A percentile compares a stretch with the other conserved stretches of the same genome.
Evolutionary conservation across 495 filamentous ascomycete genomes (phyloP).

Genomic region (Astrocystis sublimbata): DNA sequence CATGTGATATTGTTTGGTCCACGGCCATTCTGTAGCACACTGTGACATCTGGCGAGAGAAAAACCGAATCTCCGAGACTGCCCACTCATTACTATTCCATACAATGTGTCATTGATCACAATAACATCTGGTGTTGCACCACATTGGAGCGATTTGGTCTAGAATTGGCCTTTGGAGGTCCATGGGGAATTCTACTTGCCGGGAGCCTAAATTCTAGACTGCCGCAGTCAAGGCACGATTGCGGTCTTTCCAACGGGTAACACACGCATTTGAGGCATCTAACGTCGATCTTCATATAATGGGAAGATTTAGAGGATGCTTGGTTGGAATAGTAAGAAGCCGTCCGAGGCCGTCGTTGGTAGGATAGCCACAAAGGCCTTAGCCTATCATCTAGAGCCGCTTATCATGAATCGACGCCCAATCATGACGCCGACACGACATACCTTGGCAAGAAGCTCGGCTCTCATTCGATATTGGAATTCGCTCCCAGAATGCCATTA

Average conservation of each 20-base stretch:
- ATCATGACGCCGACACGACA: too few relatives aligned
- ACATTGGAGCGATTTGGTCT: not conserved
- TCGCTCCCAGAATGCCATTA: too few relatives aligned
- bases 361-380: too few relatives aligned
- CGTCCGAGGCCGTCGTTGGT: too few relatives aligned
- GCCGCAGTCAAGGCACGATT: slow-evolving; percentile 11
- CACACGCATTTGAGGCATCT: too few relatives aligned
- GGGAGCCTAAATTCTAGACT: slow-evolving; percentile 2
- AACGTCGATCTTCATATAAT: too few relatives aligned
- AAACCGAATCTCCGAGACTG: not conserved
- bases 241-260: slow-evolving; percentile 4
- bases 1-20: not conserved
- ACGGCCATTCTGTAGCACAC: not conserved
- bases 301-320: too few relatives aligned
- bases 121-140: not conserved
- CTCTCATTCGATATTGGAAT: too few relatives aligned
- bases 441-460: too few relatives aligned
- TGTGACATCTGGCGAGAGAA: not conserved
- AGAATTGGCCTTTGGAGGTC: not conserved
- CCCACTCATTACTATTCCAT: not conserved
- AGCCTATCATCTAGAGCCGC: too few relatives aligned
- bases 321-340: too few relatives aligned
- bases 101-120: not conserved
- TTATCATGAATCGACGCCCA: too few relatives aligned
- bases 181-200: not conserved